These are phyloP conservation scores for Hyphopichia buzzinii DNA, from an alignment of 1,139 yeast genomes.

Conservation along the genomic window DNA sequence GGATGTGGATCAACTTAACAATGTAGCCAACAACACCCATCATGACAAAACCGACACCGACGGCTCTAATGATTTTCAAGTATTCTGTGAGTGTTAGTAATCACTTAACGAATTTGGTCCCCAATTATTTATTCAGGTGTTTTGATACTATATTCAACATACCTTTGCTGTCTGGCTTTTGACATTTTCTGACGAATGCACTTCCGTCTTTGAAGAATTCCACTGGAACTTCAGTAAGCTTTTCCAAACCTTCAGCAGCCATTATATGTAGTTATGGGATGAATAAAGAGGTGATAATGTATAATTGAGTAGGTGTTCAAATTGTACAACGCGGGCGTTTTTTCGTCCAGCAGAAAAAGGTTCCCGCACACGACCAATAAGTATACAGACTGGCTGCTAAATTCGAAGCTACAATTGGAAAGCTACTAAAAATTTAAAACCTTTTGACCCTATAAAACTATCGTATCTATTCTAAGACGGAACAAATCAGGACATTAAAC, in stretches of 20 bases:
- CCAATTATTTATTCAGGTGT: not conserved
- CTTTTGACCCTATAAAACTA: not conserved
- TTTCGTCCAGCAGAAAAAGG: not conserved
- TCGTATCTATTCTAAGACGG: not conserved
- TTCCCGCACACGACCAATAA: conserved; percentile 4
- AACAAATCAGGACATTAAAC: conserved; percentile 19
- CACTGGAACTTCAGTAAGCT: conserved; percentile 82
- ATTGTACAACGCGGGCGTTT: conserved; percentile 2
- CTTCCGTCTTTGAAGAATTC: conserved; percentile 90
- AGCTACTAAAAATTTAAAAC: not conserved
- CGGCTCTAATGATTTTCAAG: conserved; percentile 86
- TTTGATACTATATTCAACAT: conserved; percentile 28
- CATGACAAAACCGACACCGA: conserved; percentile 93
- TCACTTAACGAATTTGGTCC: not conserved
- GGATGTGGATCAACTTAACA: conserved; percentile 92
- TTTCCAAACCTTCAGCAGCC: conserved; percentile 72
- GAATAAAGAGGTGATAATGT: not conserved
- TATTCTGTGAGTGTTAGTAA: conserved; percentile 55
- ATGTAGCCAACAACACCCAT: conserved; percentile 98
- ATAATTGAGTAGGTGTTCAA: conserved; percentile 1
- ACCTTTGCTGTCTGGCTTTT: conserved; percentile 87
- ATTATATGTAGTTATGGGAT: conserved; percentile 16
- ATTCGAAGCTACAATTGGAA: no score
- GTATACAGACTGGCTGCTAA: not conserved
- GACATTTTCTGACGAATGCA: conserved; percentile 85